Evolutionary conservation across 1,139 yeast genomes (phyloP).

Genomic region (Saccharomyces hybrid): DNA sequence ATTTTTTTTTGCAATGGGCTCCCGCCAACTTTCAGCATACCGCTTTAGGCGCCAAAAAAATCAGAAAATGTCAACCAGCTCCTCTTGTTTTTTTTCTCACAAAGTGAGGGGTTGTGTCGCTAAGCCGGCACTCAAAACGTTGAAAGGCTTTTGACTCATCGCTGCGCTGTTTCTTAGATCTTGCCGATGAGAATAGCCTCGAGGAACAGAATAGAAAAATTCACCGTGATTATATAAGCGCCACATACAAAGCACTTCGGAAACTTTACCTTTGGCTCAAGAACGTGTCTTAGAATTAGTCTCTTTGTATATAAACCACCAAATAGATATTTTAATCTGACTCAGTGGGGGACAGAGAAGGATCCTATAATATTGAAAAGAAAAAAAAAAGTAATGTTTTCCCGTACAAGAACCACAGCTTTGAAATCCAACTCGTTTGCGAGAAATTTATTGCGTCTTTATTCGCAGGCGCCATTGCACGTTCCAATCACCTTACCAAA

Average conservation of each 20-base stretch:
- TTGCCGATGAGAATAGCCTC: not conserved
- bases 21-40: not conserved
- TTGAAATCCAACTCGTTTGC: constrained; percentile 7
- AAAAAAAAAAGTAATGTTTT: constrained; percentile 8
- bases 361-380: not conserved
- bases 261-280: not conserved
- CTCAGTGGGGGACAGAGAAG: not conserved
- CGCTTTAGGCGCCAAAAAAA: not conserved
- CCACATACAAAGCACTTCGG: not conserved
- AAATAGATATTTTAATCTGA: not conserved
- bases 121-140: not conserved
- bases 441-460: constrained; percentile 18
- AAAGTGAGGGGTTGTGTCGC: not conserved
- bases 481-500: constrained; percentile 47
- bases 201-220: not conserved
- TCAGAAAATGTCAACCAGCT: not conserved
- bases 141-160: not conserved
- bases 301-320: not conserved
- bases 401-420: constrained; percentile 14
- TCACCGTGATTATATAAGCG: not conserved
- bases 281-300: not conserved
- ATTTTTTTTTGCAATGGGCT: not conserved
- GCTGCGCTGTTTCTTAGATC: not conserved
- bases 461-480: constrained; percentile 38
- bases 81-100: not conserved